Base-by-base conservation (phyloP, 108 stramenopile genomes). In the Skeletonema tropicum region DNA sequence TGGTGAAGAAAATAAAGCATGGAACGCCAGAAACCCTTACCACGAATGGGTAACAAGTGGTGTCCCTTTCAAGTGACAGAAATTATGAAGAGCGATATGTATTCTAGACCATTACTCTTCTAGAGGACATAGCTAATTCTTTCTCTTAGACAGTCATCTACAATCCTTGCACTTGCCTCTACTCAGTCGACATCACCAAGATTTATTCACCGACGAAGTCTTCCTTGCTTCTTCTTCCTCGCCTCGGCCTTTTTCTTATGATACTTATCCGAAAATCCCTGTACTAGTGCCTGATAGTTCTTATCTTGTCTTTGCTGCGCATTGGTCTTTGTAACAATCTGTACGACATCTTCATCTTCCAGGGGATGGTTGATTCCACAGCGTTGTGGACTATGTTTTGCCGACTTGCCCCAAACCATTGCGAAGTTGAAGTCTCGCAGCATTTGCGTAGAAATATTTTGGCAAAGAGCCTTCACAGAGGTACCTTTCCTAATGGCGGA, bases 281-380 rank as follows among this genome's bases (percentile, higher is more conserved):
- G 93, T 33, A 94, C 92, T 26, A 95, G 67, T 14, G 70, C 68
- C 29, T 75, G 75, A 68, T 99, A 98, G 57, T 86, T 87, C 74
- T 97, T 97, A 73, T 94, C 92, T 14, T 88, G 89, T 73, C 96
- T 96, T 79, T 97, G 94, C 71, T 99, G 98, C 52, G 92, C 86
- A 61, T 96, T 92, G 2, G 99, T 99, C 77, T 98, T 97, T 39
- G 89, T 87, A 25, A 98, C 97, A 70, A 99, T 89, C 80, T 99
- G 99, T 5, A 99, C 89, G 17, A 99, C 99, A 86, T 99, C 99
- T 84, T 99, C 97, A 82, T 99, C 99, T 33, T 86, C 80, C 58
- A 99, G 77, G 9, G 70, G 79, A 78, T 99, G 99, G 39, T 66
- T 79, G 57, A 98, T 74, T 35, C 99, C 99, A 79, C 97, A 97